Base-by-base conservation (phyloP, 2,329 filamentous ascomycete genomes). In the Aspergillus sp. region DNA sequence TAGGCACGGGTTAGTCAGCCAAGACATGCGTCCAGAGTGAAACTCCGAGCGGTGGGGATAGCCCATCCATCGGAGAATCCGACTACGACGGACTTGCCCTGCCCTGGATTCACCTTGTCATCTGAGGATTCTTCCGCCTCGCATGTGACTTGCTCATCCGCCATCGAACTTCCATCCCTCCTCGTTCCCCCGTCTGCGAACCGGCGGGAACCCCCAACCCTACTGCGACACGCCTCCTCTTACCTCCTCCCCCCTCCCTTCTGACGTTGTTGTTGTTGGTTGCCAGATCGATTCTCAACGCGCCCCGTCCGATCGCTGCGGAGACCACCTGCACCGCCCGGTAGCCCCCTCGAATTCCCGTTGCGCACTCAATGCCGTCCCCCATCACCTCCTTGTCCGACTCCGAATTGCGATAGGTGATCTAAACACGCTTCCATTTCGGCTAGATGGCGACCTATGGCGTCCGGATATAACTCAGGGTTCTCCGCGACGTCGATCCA, bases 361-460 rank as follows among this genome's bases (percentile, higher is more conserved):
- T 44, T 24, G 6, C 43, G 42, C 50, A 50, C 55, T 62, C 68
- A 68, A 72, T 72, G 70, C 64, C 54, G 65, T 53, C 53, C 58
- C 58, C 58, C 55, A 57, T 54, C 51, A 36, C 32, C 58, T 45
- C 52, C 48, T 57, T 50, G 50, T 49, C 49, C 59, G 50, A 55
- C 51, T 49, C 49, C 59, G 50, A 55, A 57, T 61, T 58, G 62
- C 61, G 62, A 68, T 60, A 64, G 66, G 65, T 72, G 67, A 68
- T 67, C 35, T n/a, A 71, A 55, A 60, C 56, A 65, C 58, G 62
- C 62, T 53, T 50, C 45, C 50, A 51, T 55, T 61, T 60, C 59
- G 67, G 64, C 70, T 73, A 67, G 61, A 74, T 74, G 73, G 73
- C 73, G 69, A 67, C 66, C 62, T 61, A 75, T 75, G 73, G 73